A percentile compares a stretch with the other conserved stretches of the same genome.
phyloP scores from a whole-genome alignment of 192 early-diverging fungal species.

The Phycomyces blakesleeanus region DNA sequence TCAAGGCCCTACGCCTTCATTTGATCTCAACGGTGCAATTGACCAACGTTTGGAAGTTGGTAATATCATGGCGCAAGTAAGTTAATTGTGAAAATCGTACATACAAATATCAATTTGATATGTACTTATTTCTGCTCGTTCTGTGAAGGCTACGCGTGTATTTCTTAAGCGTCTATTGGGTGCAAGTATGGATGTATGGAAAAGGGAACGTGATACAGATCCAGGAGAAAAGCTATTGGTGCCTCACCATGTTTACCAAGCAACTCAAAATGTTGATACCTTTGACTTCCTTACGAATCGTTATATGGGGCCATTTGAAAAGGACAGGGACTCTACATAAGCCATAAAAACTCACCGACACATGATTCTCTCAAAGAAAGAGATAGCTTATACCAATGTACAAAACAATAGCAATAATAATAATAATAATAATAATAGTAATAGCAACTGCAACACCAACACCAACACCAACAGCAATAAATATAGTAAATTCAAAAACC shows the following conservation, averaged over 20 bases:
- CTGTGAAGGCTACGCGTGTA: constrained; percentile 42
- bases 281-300: constrained; percentile 49
- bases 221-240: constrained; percentile 37
- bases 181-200: constrained; percentile 37
- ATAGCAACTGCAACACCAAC: no score
- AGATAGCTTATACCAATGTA: constrained; percentile 1
- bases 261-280: constrained; percentile 36
- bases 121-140: neutral
- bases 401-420: neutral
- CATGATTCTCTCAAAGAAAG: neutral
- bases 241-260: constrained; percentile 53
- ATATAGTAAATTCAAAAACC: no score
- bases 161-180: constrained; percentile 44
- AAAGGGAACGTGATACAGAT: constrained; percentile 28
- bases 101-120: neutral
- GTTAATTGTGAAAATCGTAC: neutral
- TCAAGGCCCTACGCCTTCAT: constrained; percentile 2
- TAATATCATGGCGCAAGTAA: constrained; percentile 38
- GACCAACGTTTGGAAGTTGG: constrained; percentile 46
- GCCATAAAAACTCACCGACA: no score
- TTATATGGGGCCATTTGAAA: constrained; percentile 22
- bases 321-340: neutral
- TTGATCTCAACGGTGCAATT: constrained; percentile 34
- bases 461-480: no score
- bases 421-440: neutral